Base-by-base conservation (phyloP, 1,284 basidiomycete genomes). In the Sporisorium sorghi region DNA sequence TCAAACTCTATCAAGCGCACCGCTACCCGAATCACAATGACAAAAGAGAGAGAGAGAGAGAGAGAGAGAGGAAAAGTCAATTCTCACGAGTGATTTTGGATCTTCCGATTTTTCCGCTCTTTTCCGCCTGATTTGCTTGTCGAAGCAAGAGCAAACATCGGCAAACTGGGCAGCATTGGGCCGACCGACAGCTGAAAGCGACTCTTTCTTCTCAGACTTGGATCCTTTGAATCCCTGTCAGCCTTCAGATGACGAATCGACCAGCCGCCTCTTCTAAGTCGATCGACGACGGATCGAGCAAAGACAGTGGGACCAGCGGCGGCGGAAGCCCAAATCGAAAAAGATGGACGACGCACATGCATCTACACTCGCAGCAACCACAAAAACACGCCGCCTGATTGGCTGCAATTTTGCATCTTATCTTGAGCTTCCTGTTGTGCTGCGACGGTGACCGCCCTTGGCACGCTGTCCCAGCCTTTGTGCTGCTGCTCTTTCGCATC, bases 381-480 rank as follows among this genome's bases (percentile, higher is more conserved):
- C 46, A 47, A 47, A 47, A 47, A 11, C 46, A 30, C 46, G 46
- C n/a, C 28, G 28, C 17, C 46, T 47, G 46, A 47, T 47, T 47
- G 46, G 46, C 17, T 19, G 46, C 26, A 11, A 3, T n/a, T 47
- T 47, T 30, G 46, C 62, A 58, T 65, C 62, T 65, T 65, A 65
- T 65, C 62, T 58, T n/a, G n/a, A n/a, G n/a, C n/a, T n/a, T n/a
- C n/a, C n/a, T n/a, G n/a, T n/a, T n/a, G n/a, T n/a, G n/a, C n/a
- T n/a, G n/a, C n/a, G n/a, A n/a, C n/a, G n/a, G n/a, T n/a, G n/a
- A n/a, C n/a, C 47, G n/a, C 24, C 37, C 49, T 14, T 33, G 39
- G 10, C 28, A 14, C 46, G n/a, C 26, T 8, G 7, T 15, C 12
- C 17, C 26, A n/a, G 15, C 30, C n/a, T 30, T 12, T 15, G 15